Evolutionary conservation across 225 moss, liverwort and hornwort genomes (phyloP).

Genomic region (Marchantia paleacea): DNA sequence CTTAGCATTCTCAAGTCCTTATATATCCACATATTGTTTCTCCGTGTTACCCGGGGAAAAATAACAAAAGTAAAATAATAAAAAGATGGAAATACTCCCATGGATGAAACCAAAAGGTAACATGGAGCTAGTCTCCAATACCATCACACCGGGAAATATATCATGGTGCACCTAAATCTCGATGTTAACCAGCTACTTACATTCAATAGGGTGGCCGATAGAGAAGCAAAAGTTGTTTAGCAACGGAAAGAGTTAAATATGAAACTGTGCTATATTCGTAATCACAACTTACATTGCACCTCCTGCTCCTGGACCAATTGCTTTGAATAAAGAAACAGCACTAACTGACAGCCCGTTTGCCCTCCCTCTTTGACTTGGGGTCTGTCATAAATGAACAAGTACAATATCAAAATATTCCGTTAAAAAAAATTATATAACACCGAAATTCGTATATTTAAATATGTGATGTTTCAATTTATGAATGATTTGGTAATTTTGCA

Average conservation of each 20-base stretch:
- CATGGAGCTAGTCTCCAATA: too few relatives aligned
- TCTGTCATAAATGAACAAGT: constrained; percentile 28
- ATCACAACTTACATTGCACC: constrained; percentile 57
- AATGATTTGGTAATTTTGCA: not conserved
- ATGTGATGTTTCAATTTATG: not conserved
- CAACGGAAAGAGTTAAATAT: not conserved
- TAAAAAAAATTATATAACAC: too few relatives aligned
- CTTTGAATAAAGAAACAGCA: constrained; percentile 70
- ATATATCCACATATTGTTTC: not conserved
- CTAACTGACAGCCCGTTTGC: constrained; percentile 73
- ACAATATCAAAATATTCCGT: too few relatives aligned
- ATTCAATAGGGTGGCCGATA: too few relatives aligned
- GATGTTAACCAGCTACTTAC: not conserved
- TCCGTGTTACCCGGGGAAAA: too few relatives aligned
- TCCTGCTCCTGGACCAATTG: constrained; percentile 68
- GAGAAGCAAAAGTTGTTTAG: too few relatives aligned
- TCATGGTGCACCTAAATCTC: too few relatives aligned
- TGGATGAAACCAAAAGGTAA: too few relatives aligned
- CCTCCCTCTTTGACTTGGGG: constrained; percentile 53
- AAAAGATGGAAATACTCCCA: too few relatives aligned
- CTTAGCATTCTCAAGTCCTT: not conserved
- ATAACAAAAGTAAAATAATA: too few relatives aligned
- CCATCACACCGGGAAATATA: too few relatives aligned
- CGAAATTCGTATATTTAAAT: not conserved
- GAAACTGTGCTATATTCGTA: not conserved